Conservation (phyloP, 106 monocot species). For the Xerophyta viscosa region DNA sequence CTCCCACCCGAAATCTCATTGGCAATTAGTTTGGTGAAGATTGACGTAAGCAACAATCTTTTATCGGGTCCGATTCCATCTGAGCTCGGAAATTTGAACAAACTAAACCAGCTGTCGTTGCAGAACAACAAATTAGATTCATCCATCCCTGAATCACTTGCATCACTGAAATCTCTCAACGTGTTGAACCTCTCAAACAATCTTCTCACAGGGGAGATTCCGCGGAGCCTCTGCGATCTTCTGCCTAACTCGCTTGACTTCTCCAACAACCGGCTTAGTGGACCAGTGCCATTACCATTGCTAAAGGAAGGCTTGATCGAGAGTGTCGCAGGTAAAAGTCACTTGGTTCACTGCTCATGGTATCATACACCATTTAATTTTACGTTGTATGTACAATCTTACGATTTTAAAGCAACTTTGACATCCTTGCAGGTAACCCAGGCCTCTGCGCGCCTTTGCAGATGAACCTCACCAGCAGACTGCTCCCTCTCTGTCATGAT, state of each 20-base stretch:
- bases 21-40: slow-evolving; percentile 56
- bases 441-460: slow-evolving; percentile 48
- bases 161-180: slow-evolving; percentile 65
- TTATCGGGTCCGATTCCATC: slow-evolving; percentile 65
- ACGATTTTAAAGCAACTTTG: no score
- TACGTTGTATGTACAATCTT: no score
- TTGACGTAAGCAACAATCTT: slow-evolving; percentile 79
- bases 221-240: slow-evolving; percentile 59
- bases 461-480: slow-evolving; percentile 21
- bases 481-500: slow-evolving; percentile 50
- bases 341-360: no score
- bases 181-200: slow-evolving; percentile 93
- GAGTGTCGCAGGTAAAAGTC: slow-evolving; percentile 75
- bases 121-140: slow-evolving; percentile 63
- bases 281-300: slow-evolving; percentile 68
- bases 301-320: slow-evolving; percentile 75
- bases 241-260: slow-evolving; percentile 88
- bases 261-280: slow-evolving; percentile 78
- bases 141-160: slow-evolving; percentile 64
- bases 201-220: slow-evolving; percentile 70
- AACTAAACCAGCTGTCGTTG: slow-evolving; percentile 67
- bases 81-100: slow-evolving; percentile 42
- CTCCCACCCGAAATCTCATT: slow-evolving; percentile 52
- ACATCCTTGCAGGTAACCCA: slow-evolving; percentile 75
- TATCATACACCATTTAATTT: no score